Conservation (phyloP, 108 stramenopile species). For the Nannochloropsis salina region DNA sequence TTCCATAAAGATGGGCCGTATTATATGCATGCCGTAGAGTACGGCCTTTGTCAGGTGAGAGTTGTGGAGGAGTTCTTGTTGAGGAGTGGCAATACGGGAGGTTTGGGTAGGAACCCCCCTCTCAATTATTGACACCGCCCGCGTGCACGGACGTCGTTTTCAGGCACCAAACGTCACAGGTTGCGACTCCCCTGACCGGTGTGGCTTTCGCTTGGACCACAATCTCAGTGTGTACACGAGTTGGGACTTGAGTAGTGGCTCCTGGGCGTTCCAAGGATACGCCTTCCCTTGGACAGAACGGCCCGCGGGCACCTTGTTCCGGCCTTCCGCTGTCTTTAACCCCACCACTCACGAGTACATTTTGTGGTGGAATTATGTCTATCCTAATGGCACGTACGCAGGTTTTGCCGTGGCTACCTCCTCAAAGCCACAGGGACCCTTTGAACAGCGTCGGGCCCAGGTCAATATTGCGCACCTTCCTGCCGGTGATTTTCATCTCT, state of each 20-base stretch:
- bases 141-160: too few species aligned
- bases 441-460: neutral
- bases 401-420: neutral
- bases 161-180: neutral
- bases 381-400: neutral
- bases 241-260: slow-evolving; percentile 1
- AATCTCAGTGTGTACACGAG: neutral
- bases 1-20: neutral
- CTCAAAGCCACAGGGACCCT: neutral
- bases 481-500: slow-evolving; percentile 12
- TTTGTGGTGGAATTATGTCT: neutral
- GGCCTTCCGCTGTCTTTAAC: slow-evolving; percentile 12
- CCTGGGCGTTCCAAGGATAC: slow-evolving; percentile 17
- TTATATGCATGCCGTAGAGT: slow-evolving; percentile 8
- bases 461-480: neutral
- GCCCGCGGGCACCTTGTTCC: neutral
- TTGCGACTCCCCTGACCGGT: neutral
- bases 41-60: slow-evolving; percentile 4
- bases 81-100: neutral
- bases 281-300: slow-evolving; percentile 7
- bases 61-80: neutral
- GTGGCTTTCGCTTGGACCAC: slow-evolving; percentile 12
- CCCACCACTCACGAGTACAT: neutral
- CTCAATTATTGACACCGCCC: too few species aligned
- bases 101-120: too few species aligned